phyloP scores from a whole-genome alignment of 805 yeast species.

The Barnettozyma pratensis region DNA sequence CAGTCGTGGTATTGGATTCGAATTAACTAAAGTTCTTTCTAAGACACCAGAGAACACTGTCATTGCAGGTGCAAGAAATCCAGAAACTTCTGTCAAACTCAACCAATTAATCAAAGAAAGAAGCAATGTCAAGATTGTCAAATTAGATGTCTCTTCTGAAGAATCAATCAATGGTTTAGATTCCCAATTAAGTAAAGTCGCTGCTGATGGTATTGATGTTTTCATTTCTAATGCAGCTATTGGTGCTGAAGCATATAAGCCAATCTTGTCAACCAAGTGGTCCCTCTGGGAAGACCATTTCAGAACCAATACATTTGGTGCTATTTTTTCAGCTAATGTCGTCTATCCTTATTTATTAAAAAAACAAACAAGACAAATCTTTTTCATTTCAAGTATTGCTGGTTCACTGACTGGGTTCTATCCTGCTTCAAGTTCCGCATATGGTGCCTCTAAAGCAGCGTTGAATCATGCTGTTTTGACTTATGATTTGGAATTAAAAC shows the following conservation, averaged over 20 bases:
- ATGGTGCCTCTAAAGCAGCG: conserved; percentile 32
- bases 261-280: not conserved
- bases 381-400: conserved; percentile 20
- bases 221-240: conserved; percentile 17
- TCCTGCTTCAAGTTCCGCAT: conserved; percentile 11
- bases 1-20: conserved; percentile 8
- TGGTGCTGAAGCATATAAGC: not conserved
- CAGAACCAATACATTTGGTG: conserved; percentile 8
- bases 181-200: conserved; percentile 2
- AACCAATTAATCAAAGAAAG: not conserved
- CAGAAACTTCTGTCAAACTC: conserved; percentile 1
- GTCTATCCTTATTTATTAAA: conserved; percentile 17
- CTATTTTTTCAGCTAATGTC: conserved; percentile 3
- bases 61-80: conserved; percentile 2
- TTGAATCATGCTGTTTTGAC: conserved; percentile 27
- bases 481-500: conserved; percentile 23
- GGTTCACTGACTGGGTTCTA: conserved; percentile 18
- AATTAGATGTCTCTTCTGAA: conserved; percentile 8
- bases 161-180: conserved; percentile 9
- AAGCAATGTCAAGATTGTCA: conserved; percentile 7
- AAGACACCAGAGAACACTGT: not conserved
- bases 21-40: not conserved
- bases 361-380: conserved; percentile 15
- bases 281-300: not conserved
- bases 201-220: conserved; percentile 12